These are phyloP conservation scores for Cercospora sesami DNA, from an alignment of 2,329 filamentous ascomycete species.

Conservation along the genomic window DNA sequence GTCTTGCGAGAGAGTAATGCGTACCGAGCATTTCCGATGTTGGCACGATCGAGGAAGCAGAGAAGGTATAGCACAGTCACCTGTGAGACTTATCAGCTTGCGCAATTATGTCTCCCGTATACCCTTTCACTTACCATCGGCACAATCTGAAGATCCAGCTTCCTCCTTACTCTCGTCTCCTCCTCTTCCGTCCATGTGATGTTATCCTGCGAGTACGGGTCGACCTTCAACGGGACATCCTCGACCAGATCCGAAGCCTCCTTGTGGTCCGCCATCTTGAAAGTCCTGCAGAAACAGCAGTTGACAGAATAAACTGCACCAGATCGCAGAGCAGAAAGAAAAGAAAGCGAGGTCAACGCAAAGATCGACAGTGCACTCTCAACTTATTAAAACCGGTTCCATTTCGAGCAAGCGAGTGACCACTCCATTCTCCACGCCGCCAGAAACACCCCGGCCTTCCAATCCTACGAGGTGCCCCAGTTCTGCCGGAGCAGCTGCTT, in stretches of 20 bases:
- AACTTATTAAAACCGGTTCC: not conserved
- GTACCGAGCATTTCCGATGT: constrained; percentile 25
- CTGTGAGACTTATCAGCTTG: not conserved
- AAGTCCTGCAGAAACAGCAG: not conserved
- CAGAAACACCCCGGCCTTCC: not conserved
- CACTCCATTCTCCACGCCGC: not conserved
- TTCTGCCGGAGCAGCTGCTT: not conserved
- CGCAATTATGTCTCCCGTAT: not conserved
- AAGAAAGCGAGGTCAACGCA: not conserved
- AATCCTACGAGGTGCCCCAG: not conserved
- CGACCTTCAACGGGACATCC: constrained; percentile 11
- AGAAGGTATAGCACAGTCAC: constrained; percentile 60
- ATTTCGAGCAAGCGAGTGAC: not conserved
- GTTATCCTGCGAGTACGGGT: constrained; percentile 9
- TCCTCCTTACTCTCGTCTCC: constrained; percentile 53
- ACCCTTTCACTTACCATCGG: constrained; percentile 47
- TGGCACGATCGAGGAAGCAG: constrained; percentile 54
- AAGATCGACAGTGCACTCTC: not conserved
- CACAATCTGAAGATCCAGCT: constrained; percentile 58
- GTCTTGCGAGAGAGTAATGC: no score
- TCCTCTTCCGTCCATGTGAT: constrained; percentile 27
- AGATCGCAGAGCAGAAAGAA: not conserved
- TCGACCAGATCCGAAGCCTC: not conserved
- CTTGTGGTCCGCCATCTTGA: constrained; percentile 20
- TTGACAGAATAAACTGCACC: not conserved